Conservation (phyloP, 1,284 basidiomycete genomes). For the Exobasidium cylindrosporum region DNA sequence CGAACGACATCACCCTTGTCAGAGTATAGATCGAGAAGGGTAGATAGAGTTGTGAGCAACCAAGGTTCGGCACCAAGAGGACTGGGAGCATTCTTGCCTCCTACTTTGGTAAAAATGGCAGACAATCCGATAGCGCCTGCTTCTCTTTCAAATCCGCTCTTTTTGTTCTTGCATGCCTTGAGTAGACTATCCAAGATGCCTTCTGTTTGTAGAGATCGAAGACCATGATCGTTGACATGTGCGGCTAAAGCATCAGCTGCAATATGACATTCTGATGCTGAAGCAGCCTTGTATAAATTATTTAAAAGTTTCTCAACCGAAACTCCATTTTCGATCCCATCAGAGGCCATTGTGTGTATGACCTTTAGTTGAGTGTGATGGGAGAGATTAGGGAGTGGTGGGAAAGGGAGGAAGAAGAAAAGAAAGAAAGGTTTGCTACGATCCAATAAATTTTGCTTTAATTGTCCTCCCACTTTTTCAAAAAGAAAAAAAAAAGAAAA, state of each 20-base stretch:
- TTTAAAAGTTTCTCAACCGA: constrained; percentile 22
- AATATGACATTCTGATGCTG: constrained; percentile 37
- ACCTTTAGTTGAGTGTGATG: neutral
- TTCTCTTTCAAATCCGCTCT: constrained; percentile 87
- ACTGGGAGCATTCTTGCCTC: constrained; percentile 62
- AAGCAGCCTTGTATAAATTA: constrained; percentile 42
- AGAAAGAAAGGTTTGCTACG: neutral
- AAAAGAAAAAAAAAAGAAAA: neutral
- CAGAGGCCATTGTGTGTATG: neutral
- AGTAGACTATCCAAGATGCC: constrained; percentile 55
- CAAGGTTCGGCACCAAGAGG: constrained; percentile 70
- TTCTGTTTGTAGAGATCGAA: constrained; percentile 53
- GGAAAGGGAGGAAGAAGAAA: neutral
- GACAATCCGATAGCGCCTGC: constrained; percentile 72
- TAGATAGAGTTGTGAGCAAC: constrained; percentile 69
- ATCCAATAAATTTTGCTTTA: constrained; percentile 3
- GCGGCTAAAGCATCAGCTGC: constrained; percentile 56
- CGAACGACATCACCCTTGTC: constrained; percentile 94
- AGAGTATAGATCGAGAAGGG: constrained; percentile 80
- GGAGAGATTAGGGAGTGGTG: neutral
- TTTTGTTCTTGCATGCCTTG: constrained; percentile 71
- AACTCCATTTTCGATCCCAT: constrained; percentile 12
- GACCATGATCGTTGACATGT: constrained; percentile 49
- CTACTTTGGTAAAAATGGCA: constrained; percentile 53
- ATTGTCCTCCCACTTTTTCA: neutral